Evolutionary conservation across 2,329 filamentous ascomycete species (phyloP).

Genomic region (Sclerotinia borealis): DNA sequence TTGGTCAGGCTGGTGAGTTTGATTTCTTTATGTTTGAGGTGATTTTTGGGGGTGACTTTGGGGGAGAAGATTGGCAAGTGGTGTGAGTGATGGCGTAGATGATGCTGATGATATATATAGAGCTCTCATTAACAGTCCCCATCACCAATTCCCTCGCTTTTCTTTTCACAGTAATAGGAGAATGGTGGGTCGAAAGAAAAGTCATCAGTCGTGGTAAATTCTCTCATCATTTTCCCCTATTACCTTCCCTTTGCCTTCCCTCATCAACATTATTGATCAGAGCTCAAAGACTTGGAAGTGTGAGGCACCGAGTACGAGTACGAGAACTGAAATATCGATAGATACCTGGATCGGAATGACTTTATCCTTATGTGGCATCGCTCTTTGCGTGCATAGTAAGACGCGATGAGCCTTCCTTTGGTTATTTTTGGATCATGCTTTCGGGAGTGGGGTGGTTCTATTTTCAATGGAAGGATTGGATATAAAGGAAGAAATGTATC

Average conservation of each 20-base stretch:
- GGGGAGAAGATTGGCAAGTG: not conserved
- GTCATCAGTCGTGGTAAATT: conserved; percentile 71
- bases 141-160: conserved; percentile 94
- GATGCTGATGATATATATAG: conserved; percentile 39
- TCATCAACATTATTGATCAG: not conserved
- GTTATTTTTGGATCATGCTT: not conserved
- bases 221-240: not conserved
- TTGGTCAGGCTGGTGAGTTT: conserved; percentile 77
- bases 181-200: conserved; percentile 92
- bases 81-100: not conserved
- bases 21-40: not conserved
- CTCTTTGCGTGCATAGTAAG: conserved; percentile 71
- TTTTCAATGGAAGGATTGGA: not conserved
- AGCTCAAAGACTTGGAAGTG: not conserved
- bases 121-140: conserved; percentile 86
- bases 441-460: not conserved
- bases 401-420: not conserved
- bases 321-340: conserved; percentile 31
- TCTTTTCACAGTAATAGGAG: conserved; percentile 88
- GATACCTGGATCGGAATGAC: conserved; percentile 81
- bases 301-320: not conserved
- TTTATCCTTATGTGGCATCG: conserved; percentile 74
- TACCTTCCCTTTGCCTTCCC: not conserved
- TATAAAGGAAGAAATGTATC: not conserved
- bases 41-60: not conserved